These are phyloP conservation scores for Aspergillus ostianus DNA, from an alignment of 495 filamentous ascomycete genomes.

Conservation along the genomic window DNA sequence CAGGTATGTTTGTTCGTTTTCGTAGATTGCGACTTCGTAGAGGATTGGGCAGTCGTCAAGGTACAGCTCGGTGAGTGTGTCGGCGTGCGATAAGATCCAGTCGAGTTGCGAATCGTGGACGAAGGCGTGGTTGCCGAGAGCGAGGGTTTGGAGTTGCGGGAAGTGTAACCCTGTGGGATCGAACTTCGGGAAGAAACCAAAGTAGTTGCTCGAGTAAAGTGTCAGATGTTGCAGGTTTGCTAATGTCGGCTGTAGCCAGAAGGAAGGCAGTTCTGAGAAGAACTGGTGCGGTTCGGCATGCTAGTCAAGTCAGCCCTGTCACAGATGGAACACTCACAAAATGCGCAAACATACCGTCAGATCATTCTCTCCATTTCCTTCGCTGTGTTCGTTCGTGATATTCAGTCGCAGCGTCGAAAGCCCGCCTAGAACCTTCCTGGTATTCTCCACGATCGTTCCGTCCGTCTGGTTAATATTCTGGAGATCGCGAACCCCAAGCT, in stretches of 20 bases:
- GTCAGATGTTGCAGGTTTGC: conserved; percentile 24
- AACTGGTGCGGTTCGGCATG: conserved; percentile 13
- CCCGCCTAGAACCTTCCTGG: conserved; percentile 9
- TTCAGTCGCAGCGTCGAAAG: conserved; percentile 21
- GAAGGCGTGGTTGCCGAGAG: conserved; percentile 26
- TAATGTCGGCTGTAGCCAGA: conserved; percentile 26
- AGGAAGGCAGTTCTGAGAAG: conserved; percentile 12
- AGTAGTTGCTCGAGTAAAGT: conserved; percentile 22
- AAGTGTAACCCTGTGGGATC: conserved; percentile 19
- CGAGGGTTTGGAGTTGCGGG: conserved; percentile 23
- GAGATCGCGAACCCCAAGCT: conserved; percentile 21
- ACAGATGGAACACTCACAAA: not conserved
- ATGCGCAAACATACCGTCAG: conserved; percentile 10
- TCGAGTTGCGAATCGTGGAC: conserved; percentile 27
- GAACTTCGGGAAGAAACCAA: conserved; percentile 25
- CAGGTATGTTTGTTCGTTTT: not conserved
- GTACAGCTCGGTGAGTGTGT: conserved; percentile 23
- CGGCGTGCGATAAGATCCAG: conserved; percentile 26
- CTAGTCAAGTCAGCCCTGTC: not conserved
- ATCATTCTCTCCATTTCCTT: conserved; percentile 17
- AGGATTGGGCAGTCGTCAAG: conserved; percentile 26
- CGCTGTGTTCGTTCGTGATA: conserved; percentile 15
- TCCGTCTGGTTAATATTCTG: conserved; percentile 18
- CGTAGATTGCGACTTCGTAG: conserved; percentile 9
- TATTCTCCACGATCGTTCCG: conserved; percentile 1